A percentile compares a stretch with the other conserved stretches of the same genome.
Evolutionary conservation across 805 yeast species (phyloP).

Genomic region (Lipomyces chichibuensis): DNA sequence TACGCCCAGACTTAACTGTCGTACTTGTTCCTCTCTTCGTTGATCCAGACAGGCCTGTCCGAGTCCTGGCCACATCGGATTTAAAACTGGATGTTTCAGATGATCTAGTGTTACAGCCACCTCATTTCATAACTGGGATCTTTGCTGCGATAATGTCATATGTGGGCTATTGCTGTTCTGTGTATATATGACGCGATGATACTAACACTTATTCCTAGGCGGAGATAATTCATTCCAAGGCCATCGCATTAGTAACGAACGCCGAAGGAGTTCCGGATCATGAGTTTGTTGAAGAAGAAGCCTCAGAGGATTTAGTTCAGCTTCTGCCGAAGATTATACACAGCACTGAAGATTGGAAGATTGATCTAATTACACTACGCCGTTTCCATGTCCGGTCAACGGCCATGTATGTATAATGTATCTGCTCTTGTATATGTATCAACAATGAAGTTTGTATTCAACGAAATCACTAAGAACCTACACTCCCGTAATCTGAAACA

Average conservation of each 20-base stretch:
- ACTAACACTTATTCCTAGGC: slow-evolving; percentile 12
- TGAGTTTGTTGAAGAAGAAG: slow-evolving; percentile 32
- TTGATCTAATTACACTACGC: slow-evolving; percentile 17
- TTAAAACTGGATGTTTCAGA: not conserved
- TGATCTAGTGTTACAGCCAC: slow-evolving; percentile 52
- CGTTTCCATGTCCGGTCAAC: slow-evolving; percentile 18
- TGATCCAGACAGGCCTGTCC: slow-evolving; percentile 25
- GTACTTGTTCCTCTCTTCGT: slow-evolving; percentile 16
- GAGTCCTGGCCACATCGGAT: slow-evolving; percentile 16
- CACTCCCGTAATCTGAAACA: not conserved
- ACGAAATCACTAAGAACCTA: slow-evolving; percentile 2
- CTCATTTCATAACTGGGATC: slow-evolving; percentile 64
- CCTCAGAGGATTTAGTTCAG: slow-evolving; percentile 8
- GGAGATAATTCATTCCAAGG: slow-evolving; percentile 11
- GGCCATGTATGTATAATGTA: slow-evolving; percentile 32
- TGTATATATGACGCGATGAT: too few relatives aligned
- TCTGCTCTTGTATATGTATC: not conserved
- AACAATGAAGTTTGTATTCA: slow-evolving; percentile 5
- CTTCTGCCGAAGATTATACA: not conserved
- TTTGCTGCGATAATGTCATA: slow-evolving; percentile 51
- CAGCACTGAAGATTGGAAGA: not conserved
- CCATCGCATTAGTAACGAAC: slow-evolving; percentile 23
- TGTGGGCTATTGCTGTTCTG: slow-evolving; percentile 15
- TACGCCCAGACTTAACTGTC: slow-evolving; percentile 20
- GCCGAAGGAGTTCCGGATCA: slow-evolving; percentile 35